Conservation (phyloP, 1,284 basidiomycete species). For the Cryptococcus sp. region DNA sequence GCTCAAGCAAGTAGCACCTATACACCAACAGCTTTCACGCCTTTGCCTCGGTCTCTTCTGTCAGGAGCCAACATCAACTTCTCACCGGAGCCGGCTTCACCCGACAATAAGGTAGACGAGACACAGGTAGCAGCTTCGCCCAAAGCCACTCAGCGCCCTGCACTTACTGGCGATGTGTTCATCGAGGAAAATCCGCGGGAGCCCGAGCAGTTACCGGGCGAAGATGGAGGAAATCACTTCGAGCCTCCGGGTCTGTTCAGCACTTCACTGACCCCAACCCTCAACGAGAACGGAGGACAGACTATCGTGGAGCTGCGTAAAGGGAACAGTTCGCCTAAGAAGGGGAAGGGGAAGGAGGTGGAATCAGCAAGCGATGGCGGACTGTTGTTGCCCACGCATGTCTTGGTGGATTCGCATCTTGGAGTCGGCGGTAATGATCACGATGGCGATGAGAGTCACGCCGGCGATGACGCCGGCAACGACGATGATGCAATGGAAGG, state of each 20-base stretch:
- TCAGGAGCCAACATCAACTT: conserved; percentile 7
- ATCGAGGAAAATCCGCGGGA: conserved; percentile 18
- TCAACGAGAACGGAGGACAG: conserved; percentile 1
- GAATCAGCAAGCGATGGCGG: conserved; percentile 1
- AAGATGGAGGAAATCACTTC: conserved; percentile 23
- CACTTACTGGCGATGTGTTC: conserved; percentile 14
- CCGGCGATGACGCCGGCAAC: conserved; percentile 3
- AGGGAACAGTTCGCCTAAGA: conserved; percentile 1
- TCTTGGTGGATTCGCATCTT: conserved; percentile 23
- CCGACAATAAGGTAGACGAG: neutral
- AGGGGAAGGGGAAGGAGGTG: conserved; percentile 4
- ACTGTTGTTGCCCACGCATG: conserved; percentile 39
- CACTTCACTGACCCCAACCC: conserved; percentile 23
- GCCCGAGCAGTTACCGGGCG: neutral
- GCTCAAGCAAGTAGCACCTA: conserved; percentile 1
- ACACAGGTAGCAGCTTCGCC: neutral
- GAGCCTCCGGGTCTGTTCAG: conserved; percentile 33
- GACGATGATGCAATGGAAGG: conserved; percentile 31
- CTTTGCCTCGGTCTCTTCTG: conserved; percentile 23
- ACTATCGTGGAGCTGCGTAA: conserved; percentile 5
- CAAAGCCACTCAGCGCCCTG: neutral
- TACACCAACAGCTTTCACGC: conserved; percentile 22
- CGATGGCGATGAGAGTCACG: conserved; percentile 13
- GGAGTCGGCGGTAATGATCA: conserved; percentile 10
- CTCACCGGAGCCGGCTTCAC: conserved; percentile 4